Percentiles rank a stretch among this genome's conserved stretches.
Evolutionary conservation across 305 asterid genomes (phyloP).

Genomic region (Fraxinus sp.): DNA sequence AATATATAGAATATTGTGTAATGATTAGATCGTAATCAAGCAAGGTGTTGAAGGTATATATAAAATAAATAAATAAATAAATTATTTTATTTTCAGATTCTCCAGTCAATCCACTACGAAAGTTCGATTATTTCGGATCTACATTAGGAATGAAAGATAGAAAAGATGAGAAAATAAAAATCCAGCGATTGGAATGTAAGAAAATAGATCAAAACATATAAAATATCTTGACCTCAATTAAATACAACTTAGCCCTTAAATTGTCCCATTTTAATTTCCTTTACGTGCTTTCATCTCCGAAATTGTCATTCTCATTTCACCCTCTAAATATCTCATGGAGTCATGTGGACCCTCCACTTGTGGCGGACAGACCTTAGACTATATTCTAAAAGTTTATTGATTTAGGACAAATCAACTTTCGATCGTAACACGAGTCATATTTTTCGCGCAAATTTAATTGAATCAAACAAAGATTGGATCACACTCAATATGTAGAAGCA

Average conservation of each 20-base stretch:
- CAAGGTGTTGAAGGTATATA: neutral
- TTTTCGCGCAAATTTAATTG: too few species aligned
- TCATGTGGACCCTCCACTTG: conserved; percentile 45
- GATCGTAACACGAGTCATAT: too few species aligned
- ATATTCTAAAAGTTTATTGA: too few species aligned
- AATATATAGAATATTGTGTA: too few species aligned
- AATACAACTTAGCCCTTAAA: conserved; percentile 27
- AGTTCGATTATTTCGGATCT: neutral
- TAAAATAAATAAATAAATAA: too few species aligned
- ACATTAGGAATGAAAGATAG: too few species aligned
- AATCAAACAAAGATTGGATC: too few species aligned
- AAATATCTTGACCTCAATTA: conserved; percentile 35
- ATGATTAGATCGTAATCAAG: neutral
- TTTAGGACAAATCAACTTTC: too few species aligned
- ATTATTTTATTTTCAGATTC: neutral
- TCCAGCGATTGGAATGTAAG: too few species aligned
- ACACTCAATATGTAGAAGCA: too few species aligned
- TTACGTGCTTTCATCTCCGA: conserved; percentile 44
- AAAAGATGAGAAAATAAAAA: too few species aligned
- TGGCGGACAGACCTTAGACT: conserved; percentile 45
- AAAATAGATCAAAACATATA: too few species aligned
- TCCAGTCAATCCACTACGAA: neutral
- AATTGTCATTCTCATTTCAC: conserved; percentile 53
- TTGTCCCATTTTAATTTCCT: conserved; percentile 51
- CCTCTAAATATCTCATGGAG: conserved; percentile 48